A percentile compares a stretch with the other conserved stretches of the same genome.
These are phyloP conservation scores for Diddensiella santjacobensis DNA, from an alignment of 805 yeast species.

Conservation along the genomic window DNA sequence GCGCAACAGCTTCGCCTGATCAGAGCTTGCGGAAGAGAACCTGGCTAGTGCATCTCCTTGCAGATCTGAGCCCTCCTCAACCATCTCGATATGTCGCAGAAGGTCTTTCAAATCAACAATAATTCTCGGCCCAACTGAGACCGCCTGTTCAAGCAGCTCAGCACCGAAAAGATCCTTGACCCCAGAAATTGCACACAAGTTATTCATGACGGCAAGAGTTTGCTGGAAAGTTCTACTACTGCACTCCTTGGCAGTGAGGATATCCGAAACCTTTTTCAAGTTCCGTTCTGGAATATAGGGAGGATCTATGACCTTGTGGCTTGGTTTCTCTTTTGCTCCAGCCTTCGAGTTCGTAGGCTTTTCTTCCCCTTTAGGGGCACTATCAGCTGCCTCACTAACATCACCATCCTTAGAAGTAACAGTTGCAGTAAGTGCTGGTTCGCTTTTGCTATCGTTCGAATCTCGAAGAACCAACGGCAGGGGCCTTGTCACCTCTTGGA, in stretches of 20 bases:
- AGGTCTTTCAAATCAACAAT: slow-evolving; percentile 53
- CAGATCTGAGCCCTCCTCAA: slow-evolving; percentile 42
- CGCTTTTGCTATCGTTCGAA: slow-evolving; percentile 5
- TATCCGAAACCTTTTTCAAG: slow-evolving; percentile 58
- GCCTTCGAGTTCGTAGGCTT: neutral
- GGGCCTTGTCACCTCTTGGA: slow-evolving; percentile 76
- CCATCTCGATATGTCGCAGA: slow-evolving; percentile 41
- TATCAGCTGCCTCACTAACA: slow-evolving; percentile 1
- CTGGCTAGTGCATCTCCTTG: slow-evolving; percentile 54
- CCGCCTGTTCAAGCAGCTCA: slow-evolving; percentile 64
- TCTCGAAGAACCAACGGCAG: slow-evolving; percentile 49
- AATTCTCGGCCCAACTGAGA: slow-evolving; percentile 51
- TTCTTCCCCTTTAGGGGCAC: neutral
- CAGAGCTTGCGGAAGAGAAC: slow-evolving; percentile 76
- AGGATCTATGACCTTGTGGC: slow-evolving; percentile 28
- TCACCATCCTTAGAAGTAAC: neutral
- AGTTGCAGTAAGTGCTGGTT: neutral
- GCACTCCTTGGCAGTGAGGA: slow-evolving; percentile 77
- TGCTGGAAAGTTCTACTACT: slow-evolving; percentile 81
- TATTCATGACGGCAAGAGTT: slow-evolving; percentile 75
- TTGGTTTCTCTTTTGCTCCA: slow-evolving; percentile 5
- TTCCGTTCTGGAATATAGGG: slow-evolving; percentile 65
- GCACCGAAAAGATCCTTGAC: slow-evolving; percentile 63
- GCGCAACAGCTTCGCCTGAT: slow-evolving; percentile 83
- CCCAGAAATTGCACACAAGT: slow-evolving; percentile 56